Conservation (phyloP, 2,329 filamentous ascomycete genomes). For the Microsporum canis region DNA sequence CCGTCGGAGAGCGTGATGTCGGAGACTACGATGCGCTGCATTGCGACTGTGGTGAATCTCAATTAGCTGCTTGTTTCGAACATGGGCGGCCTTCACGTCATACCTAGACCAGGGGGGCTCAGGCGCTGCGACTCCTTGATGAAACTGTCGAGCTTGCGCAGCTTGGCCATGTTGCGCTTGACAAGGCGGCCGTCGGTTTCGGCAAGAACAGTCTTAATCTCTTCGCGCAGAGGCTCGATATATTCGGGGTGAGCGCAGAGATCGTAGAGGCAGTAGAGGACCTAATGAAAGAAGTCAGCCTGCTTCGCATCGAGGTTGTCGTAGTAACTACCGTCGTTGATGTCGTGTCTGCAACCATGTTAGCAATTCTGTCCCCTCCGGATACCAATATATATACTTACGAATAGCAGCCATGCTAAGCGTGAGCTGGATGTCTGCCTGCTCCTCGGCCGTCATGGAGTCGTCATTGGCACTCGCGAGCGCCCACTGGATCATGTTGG, state of each 20-base stretch:
- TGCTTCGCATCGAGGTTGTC: neutral
- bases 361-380: neutral
- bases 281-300: neutral
- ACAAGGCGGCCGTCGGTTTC: neutral
- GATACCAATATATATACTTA: neutral
- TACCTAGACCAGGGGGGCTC: neutral
- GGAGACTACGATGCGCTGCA: conserved; percentile 10
- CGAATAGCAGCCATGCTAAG: neutral
- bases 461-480: neutral
- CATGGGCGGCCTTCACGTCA: neutral
- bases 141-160: neutral
- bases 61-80: too few relatives aligned
- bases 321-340: neutral
- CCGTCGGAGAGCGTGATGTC: conserved; percentile 14
- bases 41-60: conserved; percentile 4
- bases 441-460: neutral
- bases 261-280: neutral
- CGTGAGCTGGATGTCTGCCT: neutral
- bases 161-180: neutral
- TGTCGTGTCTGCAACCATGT: neutral
- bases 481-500: neutral
- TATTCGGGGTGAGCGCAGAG: neutral
- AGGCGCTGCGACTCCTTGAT: neutral
- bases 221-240: neutral
- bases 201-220: neutral